Evolutionary conservation across 352 stramenopile genomes (phyloP).

Genomic region (Globisporangium parvum): DNA sequence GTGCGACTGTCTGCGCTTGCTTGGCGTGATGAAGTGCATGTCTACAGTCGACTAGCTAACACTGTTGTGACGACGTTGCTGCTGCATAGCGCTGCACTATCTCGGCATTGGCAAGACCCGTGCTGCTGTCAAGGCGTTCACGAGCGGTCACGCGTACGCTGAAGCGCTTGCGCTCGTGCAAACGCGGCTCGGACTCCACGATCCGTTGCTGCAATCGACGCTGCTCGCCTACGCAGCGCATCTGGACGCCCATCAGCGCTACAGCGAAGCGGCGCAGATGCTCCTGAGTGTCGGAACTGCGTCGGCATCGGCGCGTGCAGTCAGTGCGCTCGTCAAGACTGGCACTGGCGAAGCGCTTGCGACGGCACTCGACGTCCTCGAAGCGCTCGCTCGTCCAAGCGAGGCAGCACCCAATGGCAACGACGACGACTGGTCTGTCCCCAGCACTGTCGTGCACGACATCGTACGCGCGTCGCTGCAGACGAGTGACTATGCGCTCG

Average conservation of each 20-base stretch:
- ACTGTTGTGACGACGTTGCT: background rate
- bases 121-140: slow-evolving; percentile 33
- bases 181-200: slow-evolving; percentile 28
- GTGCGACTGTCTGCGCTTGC: slow-evolving; percentile 11
- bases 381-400: background rate
- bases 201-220: slow-evolving; percentile 33
- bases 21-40: background rate
- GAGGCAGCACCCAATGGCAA: background rate
- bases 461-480: slow-evolving; percentile 25
- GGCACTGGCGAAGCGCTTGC: slow-evolving; percentile 21
- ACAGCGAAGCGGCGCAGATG: slow-evolving; percentile 26
- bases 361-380: slow-evolving; percentile 27
- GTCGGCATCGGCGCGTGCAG: slow-evolving; percentile 18
- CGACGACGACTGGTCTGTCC: slow-evolving; percentile 20
- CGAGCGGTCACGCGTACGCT: slow-evolving; percentile 27
- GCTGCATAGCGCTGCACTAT: slow-evolving; percentile 41
- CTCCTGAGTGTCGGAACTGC: slow-evolving; percentile 20
- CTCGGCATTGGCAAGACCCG: slow-evolving; percentile 55
- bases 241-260: slow-evolving; percentile 26
- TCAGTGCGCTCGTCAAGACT: slow-evolving; percentile 28
- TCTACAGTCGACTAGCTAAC: background rate
- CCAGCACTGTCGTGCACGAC: slow-evolving; percentile 32
- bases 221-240: slow-evolving; percentile 31
- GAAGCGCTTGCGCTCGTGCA: slow-evolving; percentile 58
- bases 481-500: slow-evolving; percentile 18